Percentiles rank a stretch among this genome's conserved stretches.
Evolutionary conservation across 768 basidiomycete species (phyloP).

Genomic region (Tricholoma sp.): DNA sequence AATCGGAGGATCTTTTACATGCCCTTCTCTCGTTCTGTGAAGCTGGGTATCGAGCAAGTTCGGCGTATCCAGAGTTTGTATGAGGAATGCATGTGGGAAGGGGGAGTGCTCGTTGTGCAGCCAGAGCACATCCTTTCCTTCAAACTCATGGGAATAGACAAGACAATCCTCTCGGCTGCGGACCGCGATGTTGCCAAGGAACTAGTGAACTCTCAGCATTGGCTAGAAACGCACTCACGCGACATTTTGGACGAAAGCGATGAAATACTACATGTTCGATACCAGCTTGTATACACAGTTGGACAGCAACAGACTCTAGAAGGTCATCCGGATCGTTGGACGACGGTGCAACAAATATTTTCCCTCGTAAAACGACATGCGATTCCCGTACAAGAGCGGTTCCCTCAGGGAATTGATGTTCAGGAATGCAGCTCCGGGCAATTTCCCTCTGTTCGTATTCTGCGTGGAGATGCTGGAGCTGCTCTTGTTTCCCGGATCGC

Average conservation of each 20-base stretch:
- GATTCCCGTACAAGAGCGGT: constrained; percentile 4
- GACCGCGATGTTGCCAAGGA: constrained; percentile 6
- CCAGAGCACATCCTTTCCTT: constrained; percentile 53
- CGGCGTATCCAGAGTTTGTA: constrained; percentile 27
- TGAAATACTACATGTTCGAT: constrained; percentile 41
- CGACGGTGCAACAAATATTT: constrained; percentile 32
- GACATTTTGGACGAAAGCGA: constrained; percentile 45
- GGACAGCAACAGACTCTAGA: constrained; percentile 33
- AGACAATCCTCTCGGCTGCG: constrained; percentile 13
- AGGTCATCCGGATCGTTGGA: constrained; percentile 39
- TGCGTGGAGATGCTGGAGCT: constrained; percentile 12
- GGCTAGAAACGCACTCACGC: constrained; percentile 23
- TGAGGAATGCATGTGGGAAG: constrained; percentile 29
- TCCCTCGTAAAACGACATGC: constrained; percentile 20
- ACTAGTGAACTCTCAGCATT: constrained; percentile 23
- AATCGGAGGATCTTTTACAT: constrained; percentile 44
- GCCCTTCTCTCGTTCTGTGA: constrained; percentile 42
- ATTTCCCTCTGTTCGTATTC: constrained; percentile 15
- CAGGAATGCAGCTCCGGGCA: neutral
- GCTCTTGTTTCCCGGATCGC: constrained; percentile 13
- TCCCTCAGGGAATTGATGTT: constrained; percentile 19
- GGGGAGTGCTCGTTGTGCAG: constrained; percentile 44
- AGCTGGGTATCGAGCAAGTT: constrained; percentile 14
- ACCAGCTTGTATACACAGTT: constrained; percentile 45
- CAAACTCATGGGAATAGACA: constrained; percentile 40